Evolutionary conservation across 1,284 basidiomycete genomes (phyloP), one percentile per base, ranked within the genome.

Genomic region (Ceratobasidium sp.): DNA sequence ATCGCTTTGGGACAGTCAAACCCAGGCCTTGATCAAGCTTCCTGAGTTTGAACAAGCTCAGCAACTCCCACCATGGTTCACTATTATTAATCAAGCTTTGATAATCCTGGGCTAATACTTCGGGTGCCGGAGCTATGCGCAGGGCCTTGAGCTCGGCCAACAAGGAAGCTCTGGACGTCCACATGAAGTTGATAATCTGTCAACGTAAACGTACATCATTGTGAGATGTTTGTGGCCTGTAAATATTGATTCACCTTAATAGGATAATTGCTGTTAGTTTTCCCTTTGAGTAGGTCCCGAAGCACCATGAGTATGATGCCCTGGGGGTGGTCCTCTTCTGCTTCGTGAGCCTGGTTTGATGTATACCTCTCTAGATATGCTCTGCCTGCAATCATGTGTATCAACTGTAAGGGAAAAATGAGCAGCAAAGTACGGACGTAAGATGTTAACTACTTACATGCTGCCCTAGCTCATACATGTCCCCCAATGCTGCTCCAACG

Each of bases 211-310:
- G 29, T 9, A 22, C 34, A 64, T 43, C 19, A 19, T n/a, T 17
- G 40, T n/a, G 19, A 34, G 17, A 4, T n/a, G 7, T 13, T 22
- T 17, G 4, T 2, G 19, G 9, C 9, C 37, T 40, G 37, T 9
- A n/a, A n/a, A 22, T 9, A 40, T 19, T 19, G 29, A 22, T 17
- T 11, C 8, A 44, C 61, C 37, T 43, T 43, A 9, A n/a, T 5
- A 2, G 61, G 61, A 43, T 64, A 64, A 43, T 64, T 64, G 15
- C 37, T 43, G 8, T 61, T 51, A n/a, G 52, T 6, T 43, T 44
- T 64, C n/a, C 19, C 37, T 44, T 1, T 1, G 17, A 64, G 34
- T 7, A 32, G 34, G 5, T n/a, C 34, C 22, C 13, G 8, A 13
- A 61, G 32, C 25, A 61, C 15, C 17, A 7, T 37, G 3, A 32